Evolutionary conservation across 306 rosid genomes (phyloP), one percentile per base, ranked within the genome.

Genomic region (Casuarina equisetifolia): DNA sequence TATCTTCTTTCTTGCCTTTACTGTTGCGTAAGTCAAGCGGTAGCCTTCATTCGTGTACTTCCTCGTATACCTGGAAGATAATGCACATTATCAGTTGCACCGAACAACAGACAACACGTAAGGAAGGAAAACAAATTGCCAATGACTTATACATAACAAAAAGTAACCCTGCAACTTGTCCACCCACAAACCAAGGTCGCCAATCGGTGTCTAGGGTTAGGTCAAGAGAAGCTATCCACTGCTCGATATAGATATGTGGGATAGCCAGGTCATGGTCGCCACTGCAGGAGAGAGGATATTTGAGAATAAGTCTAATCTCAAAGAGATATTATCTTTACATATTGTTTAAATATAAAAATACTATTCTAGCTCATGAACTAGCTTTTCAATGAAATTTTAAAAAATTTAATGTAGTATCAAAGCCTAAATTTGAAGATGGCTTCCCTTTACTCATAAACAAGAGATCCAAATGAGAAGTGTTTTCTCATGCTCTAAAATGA

Each of bases 121-220:
- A 25, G n/a, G 15, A 48, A 12, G 36, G 8, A 70, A 45, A 69
- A 69, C 7, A 46, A 46, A 45, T 4, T 45, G 50, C 9, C 9
- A 46, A 46, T 46, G 2, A 2, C 2, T 5, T 13, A 38, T 36
- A 13, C 38, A 63, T 15, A 15, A 2, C 2, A 2, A 2, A 63
- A 73, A 48, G 78, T 73, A 43, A 79, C 83, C 83, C 83, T 42
- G 83, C 78, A 74, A 73, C 11, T 42, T 66, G 70, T 0, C 70
- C 70, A 17, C 16, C 48, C 2, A 82, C 77, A 40, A 79, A 80
- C 89, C 89, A 85, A 11, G 87, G 89, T 72, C 87, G 74, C 89
- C 70, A 66, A 3, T 40, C 15, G 8, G 5, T 16, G 1, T 16
- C 20, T 2, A 66, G 4, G 0, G 70, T 66, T 25, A 72, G 74